phyloP scores from a whole-genome alignment of 805 yeast genomes.

The Priceomyces castillae region DNA sequence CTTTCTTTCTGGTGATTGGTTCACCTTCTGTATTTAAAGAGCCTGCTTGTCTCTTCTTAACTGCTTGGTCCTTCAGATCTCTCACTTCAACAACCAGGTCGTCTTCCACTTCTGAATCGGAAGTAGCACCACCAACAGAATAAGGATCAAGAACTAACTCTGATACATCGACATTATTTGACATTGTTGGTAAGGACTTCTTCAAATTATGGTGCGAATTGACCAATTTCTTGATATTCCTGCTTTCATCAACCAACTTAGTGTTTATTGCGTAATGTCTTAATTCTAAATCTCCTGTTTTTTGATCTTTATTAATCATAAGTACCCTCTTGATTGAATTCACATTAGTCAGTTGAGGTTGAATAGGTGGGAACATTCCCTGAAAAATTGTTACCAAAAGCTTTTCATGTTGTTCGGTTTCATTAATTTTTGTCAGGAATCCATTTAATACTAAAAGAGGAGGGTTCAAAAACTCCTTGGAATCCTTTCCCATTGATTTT shows the following conservation, averaged over 20 bases:
- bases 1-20: conserved; percentile 55
- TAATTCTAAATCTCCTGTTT: conserved; percentile 71
- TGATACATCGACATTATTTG: conserved; percentile 68
- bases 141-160: conserved; percentile 83
- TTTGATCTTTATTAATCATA: conserved; percentile 70
- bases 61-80: conserved; percentile 16
- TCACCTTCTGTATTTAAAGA: conserved; percentile 18
- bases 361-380: conserved; percentile 92
- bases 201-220: conserved; percentile 57
- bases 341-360: conserved; percentile 78
- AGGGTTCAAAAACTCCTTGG: conserved; percentile 65
- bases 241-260: conserved; percentile 73
- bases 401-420: conserved; percentile 70
- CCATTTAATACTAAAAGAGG: conserved; percentile 93
- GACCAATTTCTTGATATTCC: conserved; percentile 68
- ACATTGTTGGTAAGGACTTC: conserved; percentile 68
- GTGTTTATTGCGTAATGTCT: conserved; percentile 91
- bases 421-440: conserved; percentile 62
- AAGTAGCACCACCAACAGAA: conserved; percentile 74
- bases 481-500: conserved; percentile 66
- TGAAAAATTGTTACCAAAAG: conserved; percentile 87
- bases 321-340: conserved; percentile 77
- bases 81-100: conserved; percentile 72
- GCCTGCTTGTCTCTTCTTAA: conserved; percentile 21
- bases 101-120: conserved; percentile 93